Conservation (phyloP, 805 yeast genomes). For the Wickerhamiella dianesei region DNA sequence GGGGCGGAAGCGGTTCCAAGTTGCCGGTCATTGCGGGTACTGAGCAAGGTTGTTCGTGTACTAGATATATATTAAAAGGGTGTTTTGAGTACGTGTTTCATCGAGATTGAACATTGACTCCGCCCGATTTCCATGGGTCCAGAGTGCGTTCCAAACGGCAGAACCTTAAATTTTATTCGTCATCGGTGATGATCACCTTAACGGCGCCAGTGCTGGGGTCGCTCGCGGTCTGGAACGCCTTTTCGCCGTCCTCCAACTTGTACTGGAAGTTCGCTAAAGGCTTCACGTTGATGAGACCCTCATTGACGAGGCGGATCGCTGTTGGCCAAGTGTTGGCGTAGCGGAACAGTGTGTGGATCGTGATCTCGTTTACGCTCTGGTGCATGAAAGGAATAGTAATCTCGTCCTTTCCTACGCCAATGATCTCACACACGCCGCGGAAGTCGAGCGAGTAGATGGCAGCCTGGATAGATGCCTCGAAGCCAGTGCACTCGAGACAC, state of each 20-base stretch:
- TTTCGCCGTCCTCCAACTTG: slow-evolving; percentile 33
- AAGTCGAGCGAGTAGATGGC: slow-evolving; percentile 35
- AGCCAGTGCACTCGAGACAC: slow-evolving; percentile 44
- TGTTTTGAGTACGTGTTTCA: background rate
- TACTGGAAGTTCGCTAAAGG: slow-evolving; percentile 38
- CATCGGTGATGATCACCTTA: slow-evolving; percentile 31
- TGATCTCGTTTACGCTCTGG: slow-evolving; percentile 38
- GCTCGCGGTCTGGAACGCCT: slow-evolving; percentile 32
- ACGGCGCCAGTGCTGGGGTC: slow-evolving; percentile 35
- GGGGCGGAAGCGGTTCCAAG: background rate
- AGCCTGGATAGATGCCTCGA: slow-evolving; percentile 35
- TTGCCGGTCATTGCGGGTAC: background rate
- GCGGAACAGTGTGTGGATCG: slow-evolving; percentile 38
- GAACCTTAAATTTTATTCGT: background rate
- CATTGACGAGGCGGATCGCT: slow-evolving; percentile 36
- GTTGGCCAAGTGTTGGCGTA: slow-evolving; percentile 46
- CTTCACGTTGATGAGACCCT: slow-evolving; percentile 33
- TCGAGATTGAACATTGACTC: background rate
- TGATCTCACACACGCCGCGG: slow-evolving; percentile 34
- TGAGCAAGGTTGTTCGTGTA: no score
- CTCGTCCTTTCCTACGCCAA: slow-evolving; percentile 39
- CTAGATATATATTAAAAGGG: no score
- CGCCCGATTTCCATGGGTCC: background rate
- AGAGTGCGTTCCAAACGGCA: no score
- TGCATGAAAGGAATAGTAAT: slow-evolving; percentile 44